These are phyloP conservation scores for Terana coerulea DNA, from an alignment of 768 basidiomycete genomes.

Conservation along the genomic window DNA sequence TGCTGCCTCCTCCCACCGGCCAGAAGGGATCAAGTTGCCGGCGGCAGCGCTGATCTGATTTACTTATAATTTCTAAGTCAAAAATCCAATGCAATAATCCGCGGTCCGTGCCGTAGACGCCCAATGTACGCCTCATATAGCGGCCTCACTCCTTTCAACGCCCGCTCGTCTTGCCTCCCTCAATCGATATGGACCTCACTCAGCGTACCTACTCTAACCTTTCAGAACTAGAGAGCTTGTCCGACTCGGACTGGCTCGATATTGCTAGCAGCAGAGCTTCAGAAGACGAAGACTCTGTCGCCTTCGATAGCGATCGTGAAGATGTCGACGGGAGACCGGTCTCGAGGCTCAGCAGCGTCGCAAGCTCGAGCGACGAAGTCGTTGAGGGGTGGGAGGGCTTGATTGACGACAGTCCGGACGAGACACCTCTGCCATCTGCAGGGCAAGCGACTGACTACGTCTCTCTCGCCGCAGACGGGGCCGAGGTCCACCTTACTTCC, in stretches of 20 bases:
- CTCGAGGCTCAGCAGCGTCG: constrained; percentile 66
- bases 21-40: background rate
- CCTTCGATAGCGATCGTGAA: constrained; percentile 60
- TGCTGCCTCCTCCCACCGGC: background rate
- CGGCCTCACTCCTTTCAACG: constrained; percentile 16
- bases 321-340: constrained; percentile 45
- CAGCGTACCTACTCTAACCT: constrained; percentile 39
- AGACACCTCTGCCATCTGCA: constrained; percentile 25
- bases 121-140: constrained; percentile 18
- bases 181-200: constrained; percentile 27
- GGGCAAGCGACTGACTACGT: constrained; percentile 16
- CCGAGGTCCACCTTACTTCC: no score
- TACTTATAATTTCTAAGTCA: background rate
- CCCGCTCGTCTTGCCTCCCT: constrained; percentile 16
- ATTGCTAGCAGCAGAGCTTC: constrained; percentile 67
- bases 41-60: background rate
- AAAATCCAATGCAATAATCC: background rate
- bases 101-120: constrained; percentile 2
- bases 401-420: constrained; percentile 58
- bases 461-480: background rate
- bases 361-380: constrained; percentile 65
- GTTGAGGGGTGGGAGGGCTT: constrained; percentile 79
- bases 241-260: constrained; percentile 85
- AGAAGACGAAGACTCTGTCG: constrained; percentile 67
- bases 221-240: constrained; percentile 63